These are phyloP conservation scores for Aspergillus pseudoglaucus DNA, from an alignment of 2,329 filamentous ascomycete genomes.

Conservation along the genomic window DNA sequence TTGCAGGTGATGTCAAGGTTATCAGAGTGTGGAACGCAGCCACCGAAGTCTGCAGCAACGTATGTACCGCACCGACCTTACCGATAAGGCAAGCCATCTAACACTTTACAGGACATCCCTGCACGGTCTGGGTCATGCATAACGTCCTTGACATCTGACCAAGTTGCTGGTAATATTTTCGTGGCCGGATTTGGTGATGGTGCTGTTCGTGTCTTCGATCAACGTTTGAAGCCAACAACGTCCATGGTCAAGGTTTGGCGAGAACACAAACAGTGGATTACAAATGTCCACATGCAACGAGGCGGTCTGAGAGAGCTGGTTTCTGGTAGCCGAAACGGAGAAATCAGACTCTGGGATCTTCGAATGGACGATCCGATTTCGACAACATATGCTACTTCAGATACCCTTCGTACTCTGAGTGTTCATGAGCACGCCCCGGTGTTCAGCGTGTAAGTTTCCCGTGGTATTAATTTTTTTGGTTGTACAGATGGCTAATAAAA, in stretches of 20 bases:
- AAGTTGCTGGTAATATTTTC: slow-evolving; percentile 95
- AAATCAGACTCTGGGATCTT: slow-evolving; percentile 94
- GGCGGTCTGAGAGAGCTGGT: slow-evolving; percentile 88
- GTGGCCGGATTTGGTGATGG: slow-evolving; percentile 95
- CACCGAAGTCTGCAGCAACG: slow-evolving; percentile 79
- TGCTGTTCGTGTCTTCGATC: slow-evolving; percentile 88
- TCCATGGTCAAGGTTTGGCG: slow-evolving; percentile 97
- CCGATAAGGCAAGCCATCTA: background rate
- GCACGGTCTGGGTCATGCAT: slow-evolving; percentile 93
- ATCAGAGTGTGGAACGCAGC: slow-evolving; percentile 96
- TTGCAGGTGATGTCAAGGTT: slow-evolving; percentile 90
- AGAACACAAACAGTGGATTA: slow-evolving; percentile 92
- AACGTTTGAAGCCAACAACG: slow-evolving; percentile 72
- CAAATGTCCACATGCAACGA: slow-evolving; percentile 92
- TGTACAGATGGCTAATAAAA: too few relatives aligned
- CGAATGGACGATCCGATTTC: slow-evolving; percentile 73
- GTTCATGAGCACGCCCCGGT: slow-evolving; percentile 96
- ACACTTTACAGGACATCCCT: slow-evolving; percentile 63
- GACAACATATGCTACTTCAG: slow-evolving; percentile 66
- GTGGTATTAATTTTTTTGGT: too few relatives aligned
- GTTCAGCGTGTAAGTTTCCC: slow-evolving; percentile 69
- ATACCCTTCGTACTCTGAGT: slow-evolving; percentile 75
- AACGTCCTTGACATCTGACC: slow-evolving; percentile 90
- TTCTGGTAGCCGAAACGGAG: slow-evolving; percentile 84
- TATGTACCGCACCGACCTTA: slow-evolving; percentile 26